A percentile compares a stretch with the other conserved stretches of the same genome.
phyloP scores from a whole-genome alignment of 2,329 filamentous ascomycete species.

The Sarocladiaceae sp. region DNA sequence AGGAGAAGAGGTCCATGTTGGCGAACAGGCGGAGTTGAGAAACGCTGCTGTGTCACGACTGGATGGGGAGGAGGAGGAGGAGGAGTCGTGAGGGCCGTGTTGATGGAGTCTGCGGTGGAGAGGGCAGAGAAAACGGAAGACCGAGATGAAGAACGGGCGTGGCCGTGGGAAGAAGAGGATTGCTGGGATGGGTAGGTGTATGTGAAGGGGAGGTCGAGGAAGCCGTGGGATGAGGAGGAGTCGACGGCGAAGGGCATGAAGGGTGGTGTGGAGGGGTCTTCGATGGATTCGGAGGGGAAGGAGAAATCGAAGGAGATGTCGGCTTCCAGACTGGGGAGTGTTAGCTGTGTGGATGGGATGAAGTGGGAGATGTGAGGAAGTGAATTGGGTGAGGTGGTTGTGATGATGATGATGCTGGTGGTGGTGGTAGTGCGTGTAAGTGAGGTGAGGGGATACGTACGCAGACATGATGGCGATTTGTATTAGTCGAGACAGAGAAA shows the following conservation, averaged over 20 bases:
- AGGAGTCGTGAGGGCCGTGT: conserved; percentile 64
- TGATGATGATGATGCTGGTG: not conserved
- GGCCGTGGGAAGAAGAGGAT: conserved; percentile 29
- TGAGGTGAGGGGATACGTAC: conserved; percentile 6
- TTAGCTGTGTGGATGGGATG: not conserved
- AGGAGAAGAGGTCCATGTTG: conserved; percentile 75
- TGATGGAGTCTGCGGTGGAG: conserved; percentile 57
- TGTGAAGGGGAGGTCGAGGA: conserved; percentile 46
- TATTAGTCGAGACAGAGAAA: not conserved
- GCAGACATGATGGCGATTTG: conserved; percentile 10
- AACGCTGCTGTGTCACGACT: not conserved
- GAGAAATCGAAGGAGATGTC: conserved; percentile 13
- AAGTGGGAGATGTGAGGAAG: not conserved
- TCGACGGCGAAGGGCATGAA: conserved; percentile 8
- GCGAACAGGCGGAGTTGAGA: conserved; percentile 57
- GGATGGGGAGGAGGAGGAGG: conserved; percentile 34
- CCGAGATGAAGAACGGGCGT: conserved; percentile 59
- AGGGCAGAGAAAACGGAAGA: conserved; percentile 56
- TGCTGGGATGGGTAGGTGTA: conserved; percentile 32
- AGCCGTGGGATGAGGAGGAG: not conserved
- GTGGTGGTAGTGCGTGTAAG: not conserved
- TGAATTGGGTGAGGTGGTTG: not conserved
- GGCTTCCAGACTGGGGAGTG: conserved; percentile 10
- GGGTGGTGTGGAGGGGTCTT: conserved; percentile 1
- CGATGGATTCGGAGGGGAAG: conserved; percentile 9